Base-by-base conservation (phyloP, 2,329 filamentous ascomycete genomes). In the Drechslera avenae region DNA sequence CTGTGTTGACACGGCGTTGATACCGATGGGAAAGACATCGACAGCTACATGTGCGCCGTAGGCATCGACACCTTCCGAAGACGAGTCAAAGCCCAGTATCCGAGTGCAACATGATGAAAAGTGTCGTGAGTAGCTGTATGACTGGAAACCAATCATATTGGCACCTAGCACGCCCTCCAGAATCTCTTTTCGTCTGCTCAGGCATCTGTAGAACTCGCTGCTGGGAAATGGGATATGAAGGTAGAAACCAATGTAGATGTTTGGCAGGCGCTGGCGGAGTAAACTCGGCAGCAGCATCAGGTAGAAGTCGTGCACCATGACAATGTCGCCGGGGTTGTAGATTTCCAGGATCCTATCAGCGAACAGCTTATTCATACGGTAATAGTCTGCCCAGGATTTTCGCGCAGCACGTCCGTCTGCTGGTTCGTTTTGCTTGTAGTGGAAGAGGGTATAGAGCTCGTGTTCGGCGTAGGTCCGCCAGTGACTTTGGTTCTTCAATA, bases 121-220 rank as follows among this genome's bases (percentile, higher is more conserved):
- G 73, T 97, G 93, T 18, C 92, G 86, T 12, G 92, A 93, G 74
- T 96, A 97, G 73, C 91, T 94, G 77, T 91, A 94, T 6, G 91
- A 94, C 75, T 97, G 93, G 77, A 97, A 97, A 1, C 91, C 92
- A 56, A 97, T 85, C 78, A 97, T 86, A 73, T 97, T 97, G 48
- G 93, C 85, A 14, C 93, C 92, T 34, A 97, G 80, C 39, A 96
- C 86, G 40, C 94, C 94, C 62, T 94, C 91, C 12, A 97, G 79
- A 9, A 97, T 82, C 71, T 97, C 91, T 74, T 96, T 96, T 61
- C 93, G 85, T 58, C 90, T 86, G 31, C 90, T 89, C 48, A 97
- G 79, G 72, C 92, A 96, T 39, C 92, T 86, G 71, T 97, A 85
- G 70, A 96, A 97, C 75, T 97, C 94, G 79, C 90, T 96, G 75